phyloP scores from a whole-genome alignment of 192 early-diverging fungal species.

The Entomortierella lignicola region DNA sequence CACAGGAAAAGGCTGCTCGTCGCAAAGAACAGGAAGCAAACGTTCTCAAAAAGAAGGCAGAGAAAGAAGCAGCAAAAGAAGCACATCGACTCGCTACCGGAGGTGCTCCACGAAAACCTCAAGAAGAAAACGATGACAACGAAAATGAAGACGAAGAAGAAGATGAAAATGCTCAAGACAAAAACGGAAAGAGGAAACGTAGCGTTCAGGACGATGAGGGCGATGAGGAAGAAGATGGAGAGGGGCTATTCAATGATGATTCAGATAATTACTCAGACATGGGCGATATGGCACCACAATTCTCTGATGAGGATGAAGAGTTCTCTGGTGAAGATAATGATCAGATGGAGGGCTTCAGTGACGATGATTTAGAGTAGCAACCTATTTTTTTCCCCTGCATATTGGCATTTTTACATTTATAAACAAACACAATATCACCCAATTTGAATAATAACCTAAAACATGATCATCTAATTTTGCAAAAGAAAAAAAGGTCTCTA shows the following conservation, averaged over 20 bases:
- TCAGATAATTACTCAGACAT: constrained; percentile 51
- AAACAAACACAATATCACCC: constrained; percentile 1
- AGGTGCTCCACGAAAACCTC: constrained; percentile 49
- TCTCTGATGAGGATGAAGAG: constrained; percentile 43
- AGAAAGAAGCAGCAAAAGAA: constrained; percentile 69
- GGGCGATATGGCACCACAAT: constrained; percentile 48
- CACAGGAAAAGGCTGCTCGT: constrained; percentile 74
- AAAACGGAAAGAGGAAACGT: constrained; percentile 54
- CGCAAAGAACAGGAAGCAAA: constrained; percentile 86
- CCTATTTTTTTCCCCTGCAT: constrained; percentile 1
- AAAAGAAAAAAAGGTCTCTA: no score
- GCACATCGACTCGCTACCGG: constrained; percentile 61
- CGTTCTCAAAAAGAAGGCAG: constrained; percentile 81
- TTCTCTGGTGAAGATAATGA: constrained; percentile 40
- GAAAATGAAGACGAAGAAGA: constrained; percentile 51
- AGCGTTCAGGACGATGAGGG: constrained; percentile 50
- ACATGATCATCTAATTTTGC: no score
- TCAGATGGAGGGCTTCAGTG: constrained; percentile 47
- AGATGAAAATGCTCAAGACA: constrained; percentile 26
- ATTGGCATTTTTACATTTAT: not conserved
- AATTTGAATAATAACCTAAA: no score
- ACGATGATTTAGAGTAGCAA: constrained; percentile 31
- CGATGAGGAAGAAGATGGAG: constrained; percentile 41
- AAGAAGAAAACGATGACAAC: constrained; percentile 36
- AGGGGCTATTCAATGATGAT: constrained; percentile 35